Base-by-base conservation (phyloP, 768 basidiomycete genomes). In the Boletus pseudo-olivaceus region DNA sequence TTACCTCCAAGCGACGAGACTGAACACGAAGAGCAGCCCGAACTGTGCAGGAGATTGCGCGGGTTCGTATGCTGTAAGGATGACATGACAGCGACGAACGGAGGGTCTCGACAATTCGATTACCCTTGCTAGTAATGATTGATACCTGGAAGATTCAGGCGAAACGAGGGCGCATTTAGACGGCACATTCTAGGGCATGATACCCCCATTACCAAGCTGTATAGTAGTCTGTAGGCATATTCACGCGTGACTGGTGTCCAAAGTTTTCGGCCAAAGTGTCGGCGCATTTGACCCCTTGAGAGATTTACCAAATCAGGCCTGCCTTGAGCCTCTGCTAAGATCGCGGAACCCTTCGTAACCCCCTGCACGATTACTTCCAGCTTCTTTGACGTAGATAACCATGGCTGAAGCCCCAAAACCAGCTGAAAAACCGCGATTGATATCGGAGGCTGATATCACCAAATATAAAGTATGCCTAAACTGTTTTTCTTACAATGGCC, bases 391-490 rank as follows among this genome's bases (percentile, higher is more conserved):
- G 47, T 14, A 17, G 17, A 47, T 41, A 59, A 55, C 57, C 55
- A 89, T 90, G 88, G 77, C 87, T 52, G 88, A 88, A 62, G 64
- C 77, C 15, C 70, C 69, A 4, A 67, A 71, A 53, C 62, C 67
- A 70, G 75, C 74, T 56, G 82, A 83, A 67, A 82, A 83, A 58
- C 66, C 76, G 15, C 71, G 74, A 53, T 78, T 84, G 54, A 80
- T 84, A 42, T 75, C 78, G 17, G 87, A 90, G 70, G 80, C 77
- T 12, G 90, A 93, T 74, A 73, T 92, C 66, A 91, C 90, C 17
- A 93, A 93, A 72, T 93, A 93, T 76, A 93, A 93, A 78, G 90
- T 90, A 59, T 54, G 69, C 56, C 43, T 48, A 45, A 49, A 51
- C 46, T 17, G 5, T 44, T n/a, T 47, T 23, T 46, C 33, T 43